Evolutionary conservation across 495 filamentous ascomycete species (phyloP), one percentile per base, ranked within the genome.

Genomic region (Physcia stellaris): DNA sequence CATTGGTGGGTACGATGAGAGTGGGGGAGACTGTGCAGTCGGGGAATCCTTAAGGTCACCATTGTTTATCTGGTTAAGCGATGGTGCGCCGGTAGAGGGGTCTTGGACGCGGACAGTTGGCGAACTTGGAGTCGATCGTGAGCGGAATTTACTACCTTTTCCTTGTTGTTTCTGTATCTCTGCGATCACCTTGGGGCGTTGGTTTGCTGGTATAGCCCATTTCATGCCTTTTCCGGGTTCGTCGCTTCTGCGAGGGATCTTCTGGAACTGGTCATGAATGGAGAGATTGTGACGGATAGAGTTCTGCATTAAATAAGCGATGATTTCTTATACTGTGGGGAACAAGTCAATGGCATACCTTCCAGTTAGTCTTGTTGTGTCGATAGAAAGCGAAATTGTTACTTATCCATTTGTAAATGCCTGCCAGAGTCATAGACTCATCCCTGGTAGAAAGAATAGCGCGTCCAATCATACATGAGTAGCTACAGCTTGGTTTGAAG

Each of bases 211-310:
- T 52, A 98, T 81, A 57, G 80, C 77, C 90, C 90, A 98, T 54
- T 95, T 94, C 87, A 94, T 94, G 18, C 90, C 90, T 61, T 98
- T 98, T 2, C 90, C 90, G 2, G 90, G 90, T 52, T 98, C 92
- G 49, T 98, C 83, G 0, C 86, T 90, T 4, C 80, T 73, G 24
- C 90, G 79, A 18, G 92, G 80, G 4, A 94, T 79, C 56, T 96
- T 96, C 45, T 80, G 73, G 55, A 98, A 98, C 0, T 76, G 73
- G 57, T 93, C 88, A 51, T 92, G 94, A 34, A 98, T 57, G 2
- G 92, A 96, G 15, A 98, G 59, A 47, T 96, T 96, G 47, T 98
- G 90, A 2, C 90, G 78, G 47, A 98, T 98, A 1, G 86, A 94
- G 48, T 98, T 98, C 80, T 90, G 48, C 12, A 23, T 15, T 22